Evolutionary conservation across 345 rosid species (phyloP).

Genomic region (Arabis alpina): DNA sequence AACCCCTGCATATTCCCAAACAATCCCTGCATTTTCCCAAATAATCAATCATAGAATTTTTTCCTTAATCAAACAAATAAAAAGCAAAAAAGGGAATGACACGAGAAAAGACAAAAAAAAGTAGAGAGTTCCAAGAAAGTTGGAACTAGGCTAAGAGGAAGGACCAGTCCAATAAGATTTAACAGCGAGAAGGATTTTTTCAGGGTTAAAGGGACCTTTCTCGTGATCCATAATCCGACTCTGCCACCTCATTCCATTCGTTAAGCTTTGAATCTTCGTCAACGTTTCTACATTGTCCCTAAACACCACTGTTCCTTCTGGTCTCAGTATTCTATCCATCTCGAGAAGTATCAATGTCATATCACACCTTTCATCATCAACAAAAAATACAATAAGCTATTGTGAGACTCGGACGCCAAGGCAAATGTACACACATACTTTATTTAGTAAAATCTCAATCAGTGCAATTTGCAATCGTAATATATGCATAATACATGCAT

Average conservation of each 20-base stretch:
- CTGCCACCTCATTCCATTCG: conserved; percentile 91
- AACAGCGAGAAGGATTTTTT: conserved; percentile 87
- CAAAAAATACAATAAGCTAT: background rate
- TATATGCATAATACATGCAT: too few species aligned
- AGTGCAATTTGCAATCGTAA: background rate
- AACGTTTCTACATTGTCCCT: conserved; percentile 85
- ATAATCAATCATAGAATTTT: background rate
- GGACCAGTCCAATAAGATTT: conserved; percentile 90
- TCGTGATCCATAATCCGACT: conserved; percentile 92
- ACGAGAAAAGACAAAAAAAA: background rate
- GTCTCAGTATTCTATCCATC: conserved; percentile 95
- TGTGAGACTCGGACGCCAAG: background rate
- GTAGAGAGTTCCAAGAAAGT: conserved; percentile 16
- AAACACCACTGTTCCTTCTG: conserved; percentile 91
- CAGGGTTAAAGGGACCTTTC: conserved; percentile 95
- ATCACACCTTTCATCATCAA: conserved; percentile 68
- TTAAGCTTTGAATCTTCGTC: conserved; percentile 74
- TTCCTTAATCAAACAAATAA: background rate
- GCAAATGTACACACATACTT: conserved; percentile 1
- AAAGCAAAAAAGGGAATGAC: background rate
- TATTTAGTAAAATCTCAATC: background rate
- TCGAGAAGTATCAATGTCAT: conserved; percentile 77
- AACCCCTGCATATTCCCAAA: background rate
- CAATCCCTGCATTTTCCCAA: background rate
- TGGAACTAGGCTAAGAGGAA: conserved; percentile 33